A percentile compares a stretch with the other conserved stretches of the same genome.
Evolutionary conservation across 1,139 yeast genomes (phyloP).

Genomic region (Zygoascus sp.): DNA sequence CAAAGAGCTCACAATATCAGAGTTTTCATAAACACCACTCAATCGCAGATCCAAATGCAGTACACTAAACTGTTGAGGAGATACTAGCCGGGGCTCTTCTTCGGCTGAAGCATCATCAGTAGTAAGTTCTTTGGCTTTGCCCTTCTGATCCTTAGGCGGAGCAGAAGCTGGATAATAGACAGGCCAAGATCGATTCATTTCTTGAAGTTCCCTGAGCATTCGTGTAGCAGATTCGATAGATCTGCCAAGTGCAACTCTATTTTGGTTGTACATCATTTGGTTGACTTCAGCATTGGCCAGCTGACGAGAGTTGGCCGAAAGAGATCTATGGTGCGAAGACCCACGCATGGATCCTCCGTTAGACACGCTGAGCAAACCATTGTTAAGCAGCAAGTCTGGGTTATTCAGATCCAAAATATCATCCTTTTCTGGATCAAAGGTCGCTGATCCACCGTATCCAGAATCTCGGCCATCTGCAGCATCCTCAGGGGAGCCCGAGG

Average conservation of each 20-base stretch:
- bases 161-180: constrained; percentile 56
- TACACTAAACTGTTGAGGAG: constrained; percentile 47
- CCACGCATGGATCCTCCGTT: constrained; percentile 6
- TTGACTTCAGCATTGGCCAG: constrained; percentile 44
- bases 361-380: constrained; percentile 16
- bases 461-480: constrained; percentile 21
- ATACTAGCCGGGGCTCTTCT: constrained; percentile 22
- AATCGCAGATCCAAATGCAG: constrained; percentile 60
- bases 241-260: constrained; percentile 57
- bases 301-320: constrained; percentile 28
- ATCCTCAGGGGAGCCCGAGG: not conserved
- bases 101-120: not conserved
- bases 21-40: constrained; percentile 44
- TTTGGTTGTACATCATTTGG: constrained; percentile 67
- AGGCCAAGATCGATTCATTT: constrained; percentile 56
- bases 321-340: constrained; percentile 22
- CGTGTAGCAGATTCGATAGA: constrained; percentile 55
- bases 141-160: constrained; percentile 5
- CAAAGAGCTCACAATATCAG: constrained; percentile 47
- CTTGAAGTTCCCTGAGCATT: constrained; percentile 50
- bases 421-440: constrained; percentile 13
- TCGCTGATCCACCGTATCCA: constrained; percentile 27
- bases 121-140: constrained; percentile 11
- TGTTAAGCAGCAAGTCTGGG: constrained; percentile 19
- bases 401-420: constrained; percentile 9